phyloP scores from a whole-genome alignment of 139 green algal genomes.

The Volvox reticuliferus region DNA sequence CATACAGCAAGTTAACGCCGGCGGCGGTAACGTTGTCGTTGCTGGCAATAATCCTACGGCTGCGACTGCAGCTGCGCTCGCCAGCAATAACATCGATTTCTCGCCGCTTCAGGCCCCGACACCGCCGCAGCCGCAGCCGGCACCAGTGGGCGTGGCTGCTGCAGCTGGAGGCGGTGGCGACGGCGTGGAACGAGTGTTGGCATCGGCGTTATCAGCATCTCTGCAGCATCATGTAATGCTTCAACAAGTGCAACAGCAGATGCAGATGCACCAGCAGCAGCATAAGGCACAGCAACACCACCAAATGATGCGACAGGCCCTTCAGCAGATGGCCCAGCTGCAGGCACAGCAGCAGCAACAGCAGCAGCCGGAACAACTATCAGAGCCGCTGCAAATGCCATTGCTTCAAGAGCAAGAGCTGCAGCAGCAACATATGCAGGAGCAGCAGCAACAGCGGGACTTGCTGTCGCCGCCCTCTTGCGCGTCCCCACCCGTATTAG shows the following conservation, averaged over 20 bases:
- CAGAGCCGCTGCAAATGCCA: neutral
- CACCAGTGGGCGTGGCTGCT: neutral
- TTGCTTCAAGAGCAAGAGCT: neutral
- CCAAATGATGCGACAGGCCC: neutral
- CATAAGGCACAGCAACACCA: neutral
- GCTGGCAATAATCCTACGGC: neutral
- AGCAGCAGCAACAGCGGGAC: slow-evolving; percentile 11
- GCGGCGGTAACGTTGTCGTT: neutral
- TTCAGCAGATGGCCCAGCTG: neutral
- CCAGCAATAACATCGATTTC: neutral
- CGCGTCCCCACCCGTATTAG: no score
- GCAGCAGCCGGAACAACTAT: neutral
- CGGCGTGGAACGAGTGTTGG: neutral
- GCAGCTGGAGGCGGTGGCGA: neutral
- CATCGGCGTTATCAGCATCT: neutral
- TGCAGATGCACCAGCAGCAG: slow-evolving; percentile 12
- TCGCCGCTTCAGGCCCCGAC: neutral
- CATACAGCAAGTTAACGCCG: neutral
- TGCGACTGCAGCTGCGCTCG: neutral
- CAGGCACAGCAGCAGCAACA: slow-evolving; percentile 17
- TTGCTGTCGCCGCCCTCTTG: neutral
- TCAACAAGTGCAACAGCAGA: neutral
- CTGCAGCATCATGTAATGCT: slow-evolving; percentile 1
- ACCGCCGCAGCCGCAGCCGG: neutral
- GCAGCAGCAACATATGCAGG: neutral